phyloP scores from a whole-genome alignment of 2,329 filamentous ascomycete genomes.

The Aspergillus felis region DNA sequence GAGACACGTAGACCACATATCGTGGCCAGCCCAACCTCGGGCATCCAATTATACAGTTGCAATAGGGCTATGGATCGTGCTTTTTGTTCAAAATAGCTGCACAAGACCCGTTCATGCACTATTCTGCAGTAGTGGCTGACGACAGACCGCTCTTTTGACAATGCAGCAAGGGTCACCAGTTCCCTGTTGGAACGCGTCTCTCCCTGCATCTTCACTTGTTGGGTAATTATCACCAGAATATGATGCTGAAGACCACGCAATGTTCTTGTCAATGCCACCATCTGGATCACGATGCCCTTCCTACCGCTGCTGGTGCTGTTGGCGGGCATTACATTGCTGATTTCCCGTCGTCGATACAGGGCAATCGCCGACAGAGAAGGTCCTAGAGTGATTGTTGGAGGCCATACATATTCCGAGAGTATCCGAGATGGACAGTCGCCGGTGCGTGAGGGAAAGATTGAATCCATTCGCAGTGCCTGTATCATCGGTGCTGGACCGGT shows the following conservation, averaged over 20 bases:
- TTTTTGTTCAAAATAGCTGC: not conserved
- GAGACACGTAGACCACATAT: not conserved
- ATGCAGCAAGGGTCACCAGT: not conserved
- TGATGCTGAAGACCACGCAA: not conserved
- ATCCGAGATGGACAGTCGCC: slow-evolving; percentile 4
- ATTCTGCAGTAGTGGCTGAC: not conserved
- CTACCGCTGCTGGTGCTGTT: slow-evolving; percentile 15
- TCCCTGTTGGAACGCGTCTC: not conserved
- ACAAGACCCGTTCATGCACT: not conserved
- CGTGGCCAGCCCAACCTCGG: not conserved
- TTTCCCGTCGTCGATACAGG: slow-evolving; percentile 12
- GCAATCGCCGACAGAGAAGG: slow-evolving; percentile 4
- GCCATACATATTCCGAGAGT: slow-evolving; percentile 17
- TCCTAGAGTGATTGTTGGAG: slow-evolving; percentile 13
- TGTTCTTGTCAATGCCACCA: not conserved
- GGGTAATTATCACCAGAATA: not conserved
- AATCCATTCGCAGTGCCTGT: slow-evolving; percentile 18
- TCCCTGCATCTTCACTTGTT: not conserved
- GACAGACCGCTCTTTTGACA: not conserved
- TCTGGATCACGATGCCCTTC: slow-evolving; percentile 11
- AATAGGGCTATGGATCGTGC: not conserved
- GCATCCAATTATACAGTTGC: not conserved
- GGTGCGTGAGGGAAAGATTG: slow-evolving; percentile 1
- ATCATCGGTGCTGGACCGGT: slow-evolving; percentile 24
- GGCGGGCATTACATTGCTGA: slow-evolving; percentile 12